Percentiles rank a stretch among this genome's conserved stretches.
These are phyloP conservation scores for Taiozyma sp. DNA, from an alignment of 1,139 yeast genomes.

Conservation along the genomic window DNA sequence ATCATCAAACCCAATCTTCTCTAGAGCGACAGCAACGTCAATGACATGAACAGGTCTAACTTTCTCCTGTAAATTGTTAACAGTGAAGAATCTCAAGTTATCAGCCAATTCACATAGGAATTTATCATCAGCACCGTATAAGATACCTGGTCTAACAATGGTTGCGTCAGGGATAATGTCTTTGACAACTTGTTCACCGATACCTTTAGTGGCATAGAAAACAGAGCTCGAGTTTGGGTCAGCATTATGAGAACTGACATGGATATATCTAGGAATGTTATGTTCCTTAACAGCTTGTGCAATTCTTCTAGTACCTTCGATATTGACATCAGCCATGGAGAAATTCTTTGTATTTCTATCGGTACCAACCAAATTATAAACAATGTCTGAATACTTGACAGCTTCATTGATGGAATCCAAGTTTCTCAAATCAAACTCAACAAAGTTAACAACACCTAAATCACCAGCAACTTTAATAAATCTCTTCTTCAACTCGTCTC, in stretches of 20 bases:
- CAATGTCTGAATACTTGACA: slow-evolving; percentile 80
- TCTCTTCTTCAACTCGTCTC: slow-evolving; percentile 78
- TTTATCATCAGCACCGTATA: slow-evolving; percentile 74
- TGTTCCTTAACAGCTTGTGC: slow-evolving; percentile 70
- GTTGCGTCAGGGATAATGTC: slow-evolving; percentile 72
- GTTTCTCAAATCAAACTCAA: slow-evolving; percentile 82
- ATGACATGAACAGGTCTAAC: slow-evolving; percentile 71
- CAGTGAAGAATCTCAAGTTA: slow-evolving; percentile 51
- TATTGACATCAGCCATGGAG: slow-evolving; percentile 77
- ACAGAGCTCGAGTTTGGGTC: slow-evolving; percentile 62
- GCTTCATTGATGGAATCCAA: slow-evolving; percentile 71
- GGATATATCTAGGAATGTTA: slow-evolving; percentile 71
- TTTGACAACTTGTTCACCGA: slow-evolving; percentile 69
- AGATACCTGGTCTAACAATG: slow-evolving; percentile 81
- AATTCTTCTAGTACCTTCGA: slow-evolving; percentile 74
- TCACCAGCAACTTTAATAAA: slow-evolving; percentile 83
- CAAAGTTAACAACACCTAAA: slow-evolving; percentile 80
- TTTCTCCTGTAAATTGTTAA: slow-evolving; percentile 60
- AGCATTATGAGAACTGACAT: slow-evolving; percentile 80
- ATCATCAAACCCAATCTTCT: slow-evolving; percentile 77
- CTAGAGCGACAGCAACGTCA: slow-evolving; percentile 79
- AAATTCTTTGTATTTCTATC: slow-evolving; percentile 79
- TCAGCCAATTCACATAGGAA: slow-evolving; percentile 61
- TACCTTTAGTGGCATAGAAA: slow-evolving; percentile 76
- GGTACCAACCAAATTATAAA: slow-evolving; percentile 75